Evolutionary conservation across 441 rosid genomes (phyloP).

Genomic region (Manihot esculenta): DNA sequence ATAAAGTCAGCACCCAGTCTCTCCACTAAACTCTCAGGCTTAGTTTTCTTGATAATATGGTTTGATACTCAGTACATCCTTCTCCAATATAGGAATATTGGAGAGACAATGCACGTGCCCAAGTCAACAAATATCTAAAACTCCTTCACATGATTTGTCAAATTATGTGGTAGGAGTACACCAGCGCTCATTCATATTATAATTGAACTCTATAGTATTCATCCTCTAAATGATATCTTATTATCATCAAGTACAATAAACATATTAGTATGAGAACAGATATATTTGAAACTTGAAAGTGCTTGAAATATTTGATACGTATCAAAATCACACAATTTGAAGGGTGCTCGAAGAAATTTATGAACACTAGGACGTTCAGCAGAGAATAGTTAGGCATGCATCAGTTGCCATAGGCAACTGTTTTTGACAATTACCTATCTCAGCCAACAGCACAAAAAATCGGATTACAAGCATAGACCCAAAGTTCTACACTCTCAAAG

Average conservation of each 20-base stretch:
- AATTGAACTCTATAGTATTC: not conserved
- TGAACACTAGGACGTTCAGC: not conserved
- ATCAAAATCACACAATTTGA: not conserved
- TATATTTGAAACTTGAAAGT: slow-evolving; percentile 1
- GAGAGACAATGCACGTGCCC: not conserved
- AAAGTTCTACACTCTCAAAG: not conserved
- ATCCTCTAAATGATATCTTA: not conserved
- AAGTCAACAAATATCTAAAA: not conserved
- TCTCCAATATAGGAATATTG: not conserved
- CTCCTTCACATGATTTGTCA: not conserved
- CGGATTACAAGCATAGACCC: not conserved
- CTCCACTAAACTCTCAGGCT: not conserved
- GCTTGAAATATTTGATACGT: not conserved
- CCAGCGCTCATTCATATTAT: not conserved
- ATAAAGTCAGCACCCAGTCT: not conserved
- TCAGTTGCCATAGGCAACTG: not conserved
- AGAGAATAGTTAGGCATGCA: not conserved
- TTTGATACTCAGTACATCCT: not conserved
- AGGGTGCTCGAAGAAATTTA: not conserved
- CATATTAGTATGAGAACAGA: not conserved
- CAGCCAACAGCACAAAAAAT: not conserved
- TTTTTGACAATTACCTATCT: not conserved
- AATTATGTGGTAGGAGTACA: not conserved
- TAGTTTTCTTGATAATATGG: not conserved
- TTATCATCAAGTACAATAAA: not conserved